These are phyloP conservation scores for Candida yuanshanica DNA, from an alignment of 805 yeast species.

Conservation along the genomic window DNA sequence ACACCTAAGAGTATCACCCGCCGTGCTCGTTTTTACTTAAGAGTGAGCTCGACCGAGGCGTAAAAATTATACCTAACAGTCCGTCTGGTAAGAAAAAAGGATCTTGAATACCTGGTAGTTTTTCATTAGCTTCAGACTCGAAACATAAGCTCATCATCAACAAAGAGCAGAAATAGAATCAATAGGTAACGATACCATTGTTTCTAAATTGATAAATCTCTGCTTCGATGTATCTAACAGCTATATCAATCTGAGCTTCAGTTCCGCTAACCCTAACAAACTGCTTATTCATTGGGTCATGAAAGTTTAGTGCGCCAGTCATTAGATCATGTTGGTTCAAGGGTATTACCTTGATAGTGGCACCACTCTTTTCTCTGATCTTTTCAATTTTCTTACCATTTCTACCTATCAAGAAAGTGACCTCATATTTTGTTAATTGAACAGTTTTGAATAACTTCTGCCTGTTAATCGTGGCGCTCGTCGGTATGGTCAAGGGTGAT, in stretches of 20 bases:
- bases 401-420: slow-evolving; percentile 38
- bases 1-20: slow-evolving; percentile 14
- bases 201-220: slow-evolving; percentile 18
- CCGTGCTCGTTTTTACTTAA: slow-evolving; percentile 12
- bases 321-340: slow-evolving; percentile 17
- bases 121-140: no score
- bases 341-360: slow-evolving; percentile 36
- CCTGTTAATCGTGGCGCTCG: no score
- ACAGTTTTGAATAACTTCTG: slow-evolving; percentile 7
- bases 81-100: background rate
- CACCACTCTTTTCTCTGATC: slow-evolving; percentile 30
- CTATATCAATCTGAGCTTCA: slow-evolving; percentile 19
- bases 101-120: background rate
- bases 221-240: slow-evolving; percentile 23
- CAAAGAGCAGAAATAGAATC: no score
- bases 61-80: slow-evolving; percentile 13
- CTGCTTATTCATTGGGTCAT: slow-evolving; percentile 21
- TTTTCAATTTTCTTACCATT: slow-evolving; percentile 34
- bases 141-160: no score
- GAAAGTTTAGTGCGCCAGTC: slow-evolving; percentile 2
- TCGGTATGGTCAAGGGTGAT: background rate
- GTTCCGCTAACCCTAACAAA: slow-evolving; percentile 28
- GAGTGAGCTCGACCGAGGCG: slow-evolving; percentile 3
- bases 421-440: slow-evolving; percentile 27
- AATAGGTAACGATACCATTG: slow-evolving; percentile 7